Evolutionary conservation across 1,284 basidiomycete species (phyloP).

Genomic region (Moesziomyces parantarcticus): DNA sequence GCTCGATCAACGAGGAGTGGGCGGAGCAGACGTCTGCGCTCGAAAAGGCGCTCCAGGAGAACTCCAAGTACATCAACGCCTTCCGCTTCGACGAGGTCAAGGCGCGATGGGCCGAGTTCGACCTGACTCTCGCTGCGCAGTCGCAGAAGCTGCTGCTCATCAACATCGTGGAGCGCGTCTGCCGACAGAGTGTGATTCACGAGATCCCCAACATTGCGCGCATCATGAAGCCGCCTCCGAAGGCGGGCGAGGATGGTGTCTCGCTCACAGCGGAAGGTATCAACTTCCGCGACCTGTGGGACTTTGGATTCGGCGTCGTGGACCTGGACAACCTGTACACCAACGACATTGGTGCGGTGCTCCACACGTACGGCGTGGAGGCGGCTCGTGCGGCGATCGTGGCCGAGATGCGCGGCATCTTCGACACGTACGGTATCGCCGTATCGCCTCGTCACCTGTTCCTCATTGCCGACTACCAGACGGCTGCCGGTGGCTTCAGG

Average conservation of each 20-base stretch:
- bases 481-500: slow-evolving; percentile 95
- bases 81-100: slow-evolving; percentile 78
- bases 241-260: slow-evolving; percentile 50
- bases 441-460: slow-evolving; percentile 95
- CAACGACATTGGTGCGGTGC: slow-evolving; percentile 93
- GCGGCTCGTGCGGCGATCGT: slow-evolving; percentile 70
- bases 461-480: slow-evolving; percentile 98
- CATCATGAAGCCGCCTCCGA: slow-evolving; percentile 59
- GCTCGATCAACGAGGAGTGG: slow-evolving; percentile 61
- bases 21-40: slow-evolving; percentile 67
- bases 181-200: slow-evolving; percentile 62
- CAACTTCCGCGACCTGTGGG: slow-evolving; percentile 91
- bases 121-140: slow-evolving; percentile 57
- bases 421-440: slow-evolving; percentile 93
- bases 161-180: slow-evolving; percentile 66
- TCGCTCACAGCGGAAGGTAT: slow-evolving; percentile 65
- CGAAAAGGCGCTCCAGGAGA: slow-evolving; percentile 71
- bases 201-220: slow-evolving; percentile 64
- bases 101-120: slow-evolving; percentile 70
- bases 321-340: slow-evolving; percentile 87
- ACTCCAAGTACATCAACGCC: slow-evolving; percentile 71
- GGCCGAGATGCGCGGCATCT: slow-evolving; percentile 87
- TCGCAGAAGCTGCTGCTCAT: slow-evolving; percentile 66
- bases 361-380: slow-evolving; percentile 80
- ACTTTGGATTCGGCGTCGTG: slow-evolving; percentile 81